These are phyloP conservation scores for Pezicula radicicola DNA, from an alignment of 2,329 filamentous ascomycete species.

Conservation along the genomic window DNA sequence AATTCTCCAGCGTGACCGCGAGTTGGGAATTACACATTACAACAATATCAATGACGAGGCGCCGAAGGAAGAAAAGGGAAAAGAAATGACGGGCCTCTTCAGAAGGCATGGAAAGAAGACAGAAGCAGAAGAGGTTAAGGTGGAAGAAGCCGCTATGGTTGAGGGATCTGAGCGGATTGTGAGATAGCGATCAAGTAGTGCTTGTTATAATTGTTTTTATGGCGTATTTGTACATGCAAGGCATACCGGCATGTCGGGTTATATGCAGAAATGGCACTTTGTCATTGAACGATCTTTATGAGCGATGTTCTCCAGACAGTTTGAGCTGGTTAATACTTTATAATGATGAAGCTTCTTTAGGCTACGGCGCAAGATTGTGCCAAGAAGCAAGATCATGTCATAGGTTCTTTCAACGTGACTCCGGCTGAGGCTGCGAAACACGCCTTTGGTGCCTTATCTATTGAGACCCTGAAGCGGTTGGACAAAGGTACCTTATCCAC, in stretches of 20 bases:
- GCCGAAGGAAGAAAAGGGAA: constrained; percentile 38
- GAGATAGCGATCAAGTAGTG: constrained; percentile 6
- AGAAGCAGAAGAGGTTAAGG: background rate
- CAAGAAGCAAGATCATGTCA: too few species aligned
- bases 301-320: too few species aligned
- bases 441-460: background rate
- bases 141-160: constrained; percentile 8
- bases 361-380: too few species aligned
- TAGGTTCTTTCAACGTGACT: background rate
- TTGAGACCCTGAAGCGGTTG: background rate
- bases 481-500: background rate
- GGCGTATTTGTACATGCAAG: background rate
- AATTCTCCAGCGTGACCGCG: constrained; percentile 48
- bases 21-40: constrained; percentile 55
- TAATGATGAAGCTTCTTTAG: too few species aligned
- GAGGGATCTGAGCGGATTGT: constrained; percentile 9
- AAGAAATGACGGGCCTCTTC: constrained; percentile 13
- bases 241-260: too few species aligned
- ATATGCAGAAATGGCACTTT: too few species aligned
- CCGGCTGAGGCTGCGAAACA: background rate
- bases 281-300: too few species aligned
- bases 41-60: constrained; percentile 53
- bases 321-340: too few species aligned
- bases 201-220: background rate
- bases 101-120: constrained; percentile 11